Base-by-base conservation (phyloP, 148 eudicot species). In the Rhododendron ovatum region DNA sequence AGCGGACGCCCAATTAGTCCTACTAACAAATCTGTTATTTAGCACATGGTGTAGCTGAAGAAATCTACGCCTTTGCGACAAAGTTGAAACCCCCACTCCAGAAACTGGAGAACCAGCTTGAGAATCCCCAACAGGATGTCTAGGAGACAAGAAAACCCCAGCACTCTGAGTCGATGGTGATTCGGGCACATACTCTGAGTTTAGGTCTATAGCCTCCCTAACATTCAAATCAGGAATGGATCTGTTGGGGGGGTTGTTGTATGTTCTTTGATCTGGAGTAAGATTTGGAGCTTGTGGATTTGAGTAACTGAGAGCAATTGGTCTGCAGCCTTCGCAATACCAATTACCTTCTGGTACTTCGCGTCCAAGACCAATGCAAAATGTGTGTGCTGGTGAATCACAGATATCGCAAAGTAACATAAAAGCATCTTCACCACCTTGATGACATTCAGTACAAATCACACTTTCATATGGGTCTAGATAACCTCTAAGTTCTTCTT, bases 311-410 rank as follows among this genome's bases (percentile, higher is more conserved):
- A 90, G 89, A 85, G 91, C 95, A 87, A 94, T 87, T 73, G 98
- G 98, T 89, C 98, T 88, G 84, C 99, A 97, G 88, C 95, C 96
- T 78, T 95, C 98, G 87, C 99, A 97, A 88, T 95, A 97, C 99
- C 99, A 97, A 81, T 93, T 95, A 78, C 98, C 98, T 85, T 91
- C 98, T 43, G 99, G 99, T 50, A 97, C 99, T 86, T 91, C 98
- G 5, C 80, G 92, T 51, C 96, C 98, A 43, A 97, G 95, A 86
- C 99, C 99, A 82, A 97, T 95, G 87, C 99, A 97, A 50, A 91
- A 97, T 47, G 99, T 95, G 90, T 97, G 99, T 37, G 99, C 98
- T 86, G 99, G 98, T 84, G 99, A 97, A 89, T 97, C 98, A 88
- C 99, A 97, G 71, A 95, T 82, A 90, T 97, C 99, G 65, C 99